phyloP scores from a whole-genome alignment of 306 rosid genomes.

The Sindora glabra region DNA sequence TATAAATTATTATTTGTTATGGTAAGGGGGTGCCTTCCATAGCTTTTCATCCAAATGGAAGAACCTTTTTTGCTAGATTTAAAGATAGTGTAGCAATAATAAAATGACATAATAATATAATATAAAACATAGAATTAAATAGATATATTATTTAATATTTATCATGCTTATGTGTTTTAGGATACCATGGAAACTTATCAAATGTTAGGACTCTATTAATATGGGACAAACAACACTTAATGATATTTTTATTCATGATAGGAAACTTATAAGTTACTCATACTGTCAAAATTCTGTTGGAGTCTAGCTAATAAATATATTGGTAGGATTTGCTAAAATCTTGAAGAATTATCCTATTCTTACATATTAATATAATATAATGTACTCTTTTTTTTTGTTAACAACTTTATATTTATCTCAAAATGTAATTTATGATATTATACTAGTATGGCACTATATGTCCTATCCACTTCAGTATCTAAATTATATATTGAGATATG shows the following conservation, averaged over 20 bases:
- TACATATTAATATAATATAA: neutral
- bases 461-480: neutral
- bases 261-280: slow-evolving; percentile 71
- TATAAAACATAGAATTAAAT: neutral
- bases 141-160: slow-evolving; percentile 2
- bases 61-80: slow-evolving; percentile 63
- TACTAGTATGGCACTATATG: neutral
- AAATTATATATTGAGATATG: neutral
- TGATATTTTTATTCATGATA: slow-evolving; percentile 63
- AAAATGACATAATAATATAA: neutral
- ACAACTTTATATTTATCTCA: neutral
- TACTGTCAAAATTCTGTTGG: slow-evolving; percentile 64
- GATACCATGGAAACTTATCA: slow-evolving; percentile 83
- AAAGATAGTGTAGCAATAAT: slow-evolving; percentile 43
- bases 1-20: slow-evolving; percentile 22
- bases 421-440: neutral
- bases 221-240: slow-evolving; percentile 76
- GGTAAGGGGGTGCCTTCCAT: slow-evolving; percentile 58
- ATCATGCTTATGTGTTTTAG: slow-evolving; percentile 20
- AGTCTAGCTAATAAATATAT: slow-evolving; percentile 64
- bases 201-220: slow-evolving; percentile 57
- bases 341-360: neutral
- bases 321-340: slow-evolving; percentile 28
- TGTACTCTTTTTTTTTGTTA: neutral
- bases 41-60: slow-evolving; percentile 76